Percentiles rank a stretch among this genome's conserved stretches.
These are phyloP conservation scores for Carex kokanica DNA, from an alignment of 176 grass and related monocot species.

Conservation along the genomic window DNA sequence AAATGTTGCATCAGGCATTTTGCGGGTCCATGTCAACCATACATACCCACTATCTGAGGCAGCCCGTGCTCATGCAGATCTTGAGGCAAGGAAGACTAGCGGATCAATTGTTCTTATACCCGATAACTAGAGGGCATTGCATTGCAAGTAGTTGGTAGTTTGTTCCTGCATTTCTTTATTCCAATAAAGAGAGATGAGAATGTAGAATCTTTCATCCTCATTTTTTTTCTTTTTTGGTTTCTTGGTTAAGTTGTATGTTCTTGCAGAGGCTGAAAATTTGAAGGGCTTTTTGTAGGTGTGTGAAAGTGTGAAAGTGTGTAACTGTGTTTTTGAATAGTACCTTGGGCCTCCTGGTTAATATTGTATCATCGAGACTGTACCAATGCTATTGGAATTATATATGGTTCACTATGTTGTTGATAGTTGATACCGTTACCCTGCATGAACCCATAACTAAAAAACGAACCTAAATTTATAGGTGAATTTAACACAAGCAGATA, in stretches of 20 bases:
- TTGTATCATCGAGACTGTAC: too few relatives aligned
- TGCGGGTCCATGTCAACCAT: conserved; percentile 41
- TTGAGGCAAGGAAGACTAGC: conserved; percentile 50
- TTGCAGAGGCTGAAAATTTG: not conserved
- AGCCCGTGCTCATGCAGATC: conserved; percentile 39
- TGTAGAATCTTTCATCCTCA: not conserved
- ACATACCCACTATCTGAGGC: conserved; percentile 51
- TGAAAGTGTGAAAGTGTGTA: not conserved
- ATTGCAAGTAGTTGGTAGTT: not conserved
- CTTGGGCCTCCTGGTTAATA: not conserved
- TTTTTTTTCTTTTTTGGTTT: not conserved
- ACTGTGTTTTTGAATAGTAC: not conserved
- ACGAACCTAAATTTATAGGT: too few relatives aligned
- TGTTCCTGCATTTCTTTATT: not conserved
- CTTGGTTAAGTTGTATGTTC: not conserved
- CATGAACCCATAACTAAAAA: too few relatives aligned
- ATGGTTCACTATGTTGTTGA: too few relatives aligned
- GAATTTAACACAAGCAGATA: too few relatives aligned
- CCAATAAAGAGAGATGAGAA: not conserved
- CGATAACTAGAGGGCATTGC: conserved; percentile 17
- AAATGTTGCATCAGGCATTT: conserved; percentile 7
- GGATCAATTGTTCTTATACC: conserved; percentile 55
- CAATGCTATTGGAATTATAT: too few relatives aligned
- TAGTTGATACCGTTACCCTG: too few relatives aligned
- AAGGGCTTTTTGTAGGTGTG: not conserved